Percentiles rank a stretch among this genome's conserved stretches.
Conservation (phyloP, 2,329 filamentous ascomycete species). For the Aspergillus novofumigatus region DNA sequence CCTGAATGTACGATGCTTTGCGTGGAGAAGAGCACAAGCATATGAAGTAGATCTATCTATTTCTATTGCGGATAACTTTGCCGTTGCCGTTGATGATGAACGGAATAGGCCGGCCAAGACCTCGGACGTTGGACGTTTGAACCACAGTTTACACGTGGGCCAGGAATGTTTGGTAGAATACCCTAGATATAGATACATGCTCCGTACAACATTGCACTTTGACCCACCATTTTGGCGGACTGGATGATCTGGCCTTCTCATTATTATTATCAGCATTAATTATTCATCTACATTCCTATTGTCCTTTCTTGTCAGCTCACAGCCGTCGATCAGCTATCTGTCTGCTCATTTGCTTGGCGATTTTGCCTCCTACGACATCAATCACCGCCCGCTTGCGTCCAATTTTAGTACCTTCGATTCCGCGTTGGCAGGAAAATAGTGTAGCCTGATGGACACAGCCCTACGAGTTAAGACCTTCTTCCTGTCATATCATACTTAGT, state of each 20-base stretch:
- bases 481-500: conserved; percentile 4
- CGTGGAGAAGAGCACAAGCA: too few species aligned
- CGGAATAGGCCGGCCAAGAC: neutral
- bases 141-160: conserved; percentile 14
- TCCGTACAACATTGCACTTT: neutral
- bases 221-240: conserved; percentile 8
- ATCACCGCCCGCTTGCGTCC: neutral
- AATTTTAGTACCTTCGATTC: conserved; percentile 7
- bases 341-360: neutral
- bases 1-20: neutral
- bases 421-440: conserved; percentile 13
- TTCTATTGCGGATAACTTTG: neutral
- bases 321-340: neutral
- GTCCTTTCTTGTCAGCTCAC: neutral
- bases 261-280: neutral
- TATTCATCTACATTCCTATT: neutral
- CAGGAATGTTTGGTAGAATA: conserved; percentile 3
- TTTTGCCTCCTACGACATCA: neutral
- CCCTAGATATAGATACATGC: neutral
- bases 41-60: neutral
- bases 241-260: conserved; percentile 1
- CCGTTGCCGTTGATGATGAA: neutral
- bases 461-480: conserved; percentile 7
- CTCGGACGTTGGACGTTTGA: neutral
- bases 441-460: conserved; percentile 28